Evolutionary conservation across 2,329 filamentous ascomycete species (phyloP).

Genomic region (Aspergillus chevalieri): DNA sequence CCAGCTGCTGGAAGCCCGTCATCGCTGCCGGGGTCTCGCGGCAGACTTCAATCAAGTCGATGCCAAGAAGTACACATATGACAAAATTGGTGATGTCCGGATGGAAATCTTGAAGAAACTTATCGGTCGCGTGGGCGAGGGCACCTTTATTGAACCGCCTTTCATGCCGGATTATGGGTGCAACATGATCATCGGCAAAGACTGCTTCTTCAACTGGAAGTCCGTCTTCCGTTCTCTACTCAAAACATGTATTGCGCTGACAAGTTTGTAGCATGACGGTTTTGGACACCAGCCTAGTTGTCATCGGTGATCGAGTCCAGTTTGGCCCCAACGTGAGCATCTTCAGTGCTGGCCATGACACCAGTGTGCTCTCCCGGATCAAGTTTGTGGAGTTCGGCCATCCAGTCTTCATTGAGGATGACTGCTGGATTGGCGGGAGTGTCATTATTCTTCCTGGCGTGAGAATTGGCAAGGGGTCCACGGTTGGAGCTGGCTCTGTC

Average conservation of each 20-base stretch:
- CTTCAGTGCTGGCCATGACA: slow-evolving; percentile 50
- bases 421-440: slow-evolving; percentile 47
- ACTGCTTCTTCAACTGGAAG: slow-evolving; percentile 31
- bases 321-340: slow-evolving; percentile 50
- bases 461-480: slow-evolving; percentile 37
- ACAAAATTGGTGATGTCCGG: slow-evolving; percentile 19
- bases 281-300: slow-evolving; percentile 49
- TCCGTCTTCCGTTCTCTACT: slow-evolving; percentile 4
- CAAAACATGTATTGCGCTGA: neutral
- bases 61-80: slow-evolving; percentile 19
- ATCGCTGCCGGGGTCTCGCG: slow-evolving; percentile 20
- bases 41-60: slow-evolving; percentile 26
- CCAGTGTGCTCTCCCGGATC: slow-evolving; percentile 42
- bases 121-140: slow-evolving; percentile 22
- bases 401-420: slow-evolving; percentile 43
- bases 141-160: slow-evolving; percentile 13
- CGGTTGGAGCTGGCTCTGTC: slow-evolving; percentile 35
- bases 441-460: slow-evolving; percentile 40
- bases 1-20: slow-evolving; percentile 21
- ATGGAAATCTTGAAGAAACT: slow-evolving; percentile 21
- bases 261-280: slow-evolving; percentile 46
- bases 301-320: slow-evolving; percentile 50
- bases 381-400: slow-evolving; percentile 47
- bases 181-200: slow-evolving; percentile 24
- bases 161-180: slow-evolving; percentile 18